Percentiles rank a stretch among this genome's conserved stretches.
Evolutionary conservation across 352 stramenopile species (phyloP).

Genomic region (Globisporangium yorkense): DNA sequence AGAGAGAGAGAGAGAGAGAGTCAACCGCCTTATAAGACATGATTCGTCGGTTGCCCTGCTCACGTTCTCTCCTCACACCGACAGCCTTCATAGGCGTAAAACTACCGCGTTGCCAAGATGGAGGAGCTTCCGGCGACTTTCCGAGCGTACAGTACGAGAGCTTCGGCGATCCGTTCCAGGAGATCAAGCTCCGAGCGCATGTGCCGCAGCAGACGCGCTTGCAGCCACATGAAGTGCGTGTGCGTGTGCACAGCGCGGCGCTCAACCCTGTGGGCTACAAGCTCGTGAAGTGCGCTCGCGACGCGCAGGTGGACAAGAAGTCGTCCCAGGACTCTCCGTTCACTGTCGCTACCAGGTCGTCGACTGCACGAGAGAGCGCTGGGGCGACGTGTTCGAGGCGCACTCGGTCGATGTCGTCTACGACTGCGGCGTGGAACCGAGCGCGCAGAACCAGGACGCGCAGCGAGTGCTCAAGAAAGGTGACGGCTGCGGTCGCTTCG

Average conservation of each 20-base stretch:
- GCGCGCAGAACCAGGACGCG: conserved; percentile 22
- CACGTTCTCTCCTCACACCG: too few species aligned
- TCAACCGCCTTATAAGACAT: too few species aligned
- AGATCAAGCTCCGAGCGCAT: background rate
- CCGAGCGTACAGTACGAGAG: conserved; percentile 1
- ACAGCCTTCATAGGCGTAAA: too few species aligned
- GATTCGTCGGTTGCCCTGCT: too few species aligned
- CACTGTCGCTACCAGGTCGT: conserved; percentile 46
- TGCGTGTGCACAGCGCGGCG: conserved; percentile 25
- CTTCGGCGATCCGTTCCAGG: conserved; percentile 3
- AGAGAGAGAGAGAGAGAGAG: too few species aligned
- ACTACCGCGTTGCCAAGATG: too few species aligned
- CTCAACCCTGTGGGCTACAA: conserved; percentile 31
- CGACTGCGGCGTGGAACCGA: conserved; percentile 27
- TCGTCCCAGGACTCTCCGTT: conserved; percentile 3
- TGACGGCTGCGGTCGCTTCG: too few species aligned
- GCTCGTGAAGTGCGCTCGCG: conserved; percentile 6
- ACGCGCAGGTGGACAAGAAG: background rate
- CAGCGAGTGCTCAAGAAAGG: conserved; percentile 23
- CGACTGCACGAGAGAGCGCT: conserved; percentile 44
- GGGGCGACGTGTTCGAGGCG: conserved; percentile 22
- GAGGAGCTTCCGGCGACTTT: background rate
- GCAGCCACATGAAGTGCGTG: conserved; percentile 14
- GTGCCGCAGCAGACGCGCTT: background rate
- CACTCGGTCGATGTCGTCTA: conserved; percentile 35